Evolutionary conservation across 2,329 filamentous ascomycete genomes (phyloP), one percentile per base, ranked within the genome.

Genomic region (Exophiala sp.): DNA sequence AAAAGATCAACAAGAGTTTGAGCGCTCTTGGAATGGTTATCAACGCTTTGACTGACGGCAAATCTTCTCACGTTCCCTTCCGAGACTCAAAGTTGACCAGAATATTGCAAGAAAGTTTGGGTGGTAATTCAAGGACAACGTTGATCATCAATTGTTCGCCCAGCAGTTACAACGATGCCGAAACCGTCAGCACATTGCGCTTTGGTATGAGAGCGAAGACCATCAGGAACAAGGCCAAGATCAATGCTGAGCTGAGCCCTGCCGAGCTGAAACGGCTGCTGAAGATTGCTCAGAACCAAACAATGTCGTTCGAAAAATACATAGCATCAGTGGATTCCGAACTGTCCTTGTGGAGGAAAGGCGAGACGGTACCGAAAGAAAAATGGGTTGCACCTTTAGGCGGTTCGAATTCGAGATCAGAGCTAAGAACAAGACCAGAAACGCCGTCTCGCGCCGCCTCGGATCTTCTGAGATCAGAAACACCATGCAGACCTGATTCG

Each of bases 1-100:
- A 97, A 80, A 99, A 99, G 81, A 99, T 99, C 81, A 99, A 99
- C 82, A 97, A 97, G 81, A 96, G 91, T 80, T 82, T 99, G 77
- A 96, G 91, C 75, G 91, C 94, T 51, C 81, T 99, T 57, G 94
- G 94, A 66, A 97, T 96, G 91, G 94, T 97, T 75, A 99, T 99
- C 80, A 97, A 97, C 74, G 85, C 91, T 50, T 77, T 99, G 65
- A 96, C 94, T 2, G 94, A 97, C 70, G 92, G 91, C 69, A 96
- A 95, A 88, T 96, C 91, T 39, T 91, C 88, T 42, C 91, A 97
- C 68, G 82, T 99, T 61, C 94, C 94, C 1, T 99, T 97, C 72
- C 87, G 94, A 80, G 94, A 99, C 75, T 97, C 92, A 43, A 97
- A 97, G 73, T 85, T 99, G 67, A 99, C 94, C 9, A 85, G 94